Evolutionary conservation across 1,284 basidiomycete genomes (phyloP).

Genomic region (Moesziomyces aphidis): DNA sequence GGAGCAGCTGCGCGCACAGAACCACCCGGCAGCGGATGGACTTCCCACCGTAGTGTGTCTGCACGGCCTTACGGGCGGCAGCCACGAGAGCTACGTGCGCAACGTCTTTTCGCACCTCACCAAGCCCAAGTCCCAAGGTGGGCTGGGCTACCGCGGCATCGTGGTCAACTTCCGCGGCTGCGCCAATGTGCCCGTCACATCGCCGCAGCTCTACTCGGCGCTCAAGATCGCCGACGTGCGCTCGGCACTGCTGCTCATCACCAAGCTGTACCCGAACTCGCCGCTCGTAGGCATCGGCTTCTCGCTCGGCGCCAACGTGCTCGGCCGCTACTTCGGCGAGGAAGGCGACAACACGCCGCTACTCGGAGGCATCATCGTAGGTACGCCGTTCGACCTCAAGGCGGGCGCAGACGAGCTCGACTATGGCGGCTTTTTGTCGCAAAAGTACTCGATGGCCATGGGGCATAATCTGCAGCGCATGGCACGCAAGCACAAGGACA

Average conservation of each 20-base stretch:
- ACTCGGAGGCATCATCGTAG: conserved; percentile 77
- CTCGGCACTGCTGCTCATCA: conserved; percentile 81
- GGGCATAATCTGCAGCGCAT: conserved; percentile 77
- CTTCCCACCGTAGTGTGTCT: conserved; percentile 59
- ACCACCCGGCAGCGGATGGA: conserved; percentile 22
- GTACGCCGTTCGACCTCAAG: conserved; percentile 81
- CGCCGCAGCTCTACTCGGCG: conserved; percentile 83
- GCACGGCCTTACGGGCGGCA: conserved; percentile 66
- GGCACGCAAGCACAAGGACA: conserved; percentile 50
- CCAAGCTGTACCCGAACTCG: conserved; percentile 80
- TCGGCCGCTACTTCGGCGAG: conserved; percentile 91
- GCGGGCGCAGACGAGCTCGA: conserved; percentile 72
- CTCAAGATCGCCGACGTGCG: conserved; percentile 84
- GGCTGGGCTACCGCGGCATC: conserved; percentile 74
- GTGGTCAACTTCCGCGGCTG: conserved; percentile 80
- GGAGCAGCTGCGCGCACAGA: conserved; percentile 20
- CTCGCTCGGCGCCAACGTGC: conserved; percentile 90
- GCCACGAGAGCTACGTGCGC: conserved; percentile 64
- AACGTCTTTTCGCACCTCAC: conserved; percentile 59
- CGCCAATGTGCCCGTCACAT: conserved; percentile 82
- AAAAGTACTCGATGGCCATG: conserved; percentile 86
- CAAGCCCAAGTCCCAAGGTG: conserved; percentile 51
- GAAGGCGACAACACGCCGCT: conserved; percentile 83
- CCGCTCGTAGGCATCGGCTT: conserved; percentile 89
- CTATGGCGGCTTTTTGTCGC: conserved; percentile 71